Percentiles rank a stretch among this genome's conserved stretches.
Evolutionary conservation across 805 yeast species (phyloP).

Genomic region (Wickerhamomyces tratensis): DNA sequence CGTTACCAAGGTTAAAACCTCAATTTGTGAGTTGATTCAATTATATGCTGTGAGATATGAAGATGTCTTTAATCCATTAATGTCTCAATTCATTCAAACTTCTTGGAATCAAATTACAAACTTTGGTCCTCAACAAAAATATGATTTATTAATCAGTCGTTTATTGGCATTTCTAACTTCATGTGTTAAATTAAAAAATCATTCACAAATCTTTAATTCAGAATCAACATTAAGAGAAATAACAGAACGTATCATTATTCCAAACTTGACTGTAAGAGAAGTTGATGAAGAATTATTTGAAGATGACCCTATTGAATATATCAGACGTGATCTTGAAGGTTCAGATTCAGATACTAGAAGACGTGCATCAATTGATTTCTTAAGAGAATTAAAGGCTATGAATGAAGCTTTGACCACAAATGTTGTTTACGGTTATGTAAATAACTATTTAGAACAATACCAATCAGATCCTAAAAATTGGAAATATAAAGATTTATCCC

Average conservation of each 20-base stretch:
- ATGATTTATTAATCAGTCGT: conserved; percentile 76
- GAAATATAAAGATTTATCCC: conserved; percentile 82
- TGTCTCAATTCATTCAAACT: conserved; percentile 69
- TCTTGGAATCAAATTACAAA: conserved; percentile 70
- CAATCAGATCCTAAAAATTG: conserved; percentile 43
- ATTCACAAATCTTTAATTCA: conserved; percentile 52
- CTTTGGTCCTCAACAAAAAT: conserved; percentile 62
- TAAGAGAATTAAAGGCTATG: conserved; percentile 75
- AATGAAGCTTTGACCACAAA: conserved; percentile 68
- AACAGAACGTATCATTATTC: conserved; percentile 75
- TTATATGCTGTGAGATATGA: conserved; percentile 86
- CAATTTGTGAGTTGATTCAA: conserved; percentile 77
- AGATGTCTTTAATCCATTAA: conserved; percentile 77
- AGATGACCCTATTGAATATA: conserved; percentile 92
- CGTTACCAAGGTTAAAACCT: conserved; percentile 63
- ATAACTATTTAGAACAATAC: conserved; percentile 50
- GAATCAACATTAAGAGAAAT: conserved; percentile 63
- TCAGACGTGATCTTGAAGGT: conserved; percentile 90
- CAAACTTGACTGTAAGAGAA: conserved; percentile 79
- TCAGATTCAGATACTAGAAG: conserved; percentile 90
- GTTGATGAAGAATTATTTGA: conserved; percentile 89
- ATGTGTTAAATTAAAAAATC: conserved; percentile 62
- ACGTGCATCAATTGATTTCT: conserved; percentile 85
- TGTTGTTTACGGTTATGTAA: conserved; percentile 64
- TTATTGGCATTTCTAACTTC: conserved; percentile 76